Evolutionary conservation across 225 moss, liverwort and hornwort genomes (phyloP).

Genomic region (Ulota crispa): DNA sequence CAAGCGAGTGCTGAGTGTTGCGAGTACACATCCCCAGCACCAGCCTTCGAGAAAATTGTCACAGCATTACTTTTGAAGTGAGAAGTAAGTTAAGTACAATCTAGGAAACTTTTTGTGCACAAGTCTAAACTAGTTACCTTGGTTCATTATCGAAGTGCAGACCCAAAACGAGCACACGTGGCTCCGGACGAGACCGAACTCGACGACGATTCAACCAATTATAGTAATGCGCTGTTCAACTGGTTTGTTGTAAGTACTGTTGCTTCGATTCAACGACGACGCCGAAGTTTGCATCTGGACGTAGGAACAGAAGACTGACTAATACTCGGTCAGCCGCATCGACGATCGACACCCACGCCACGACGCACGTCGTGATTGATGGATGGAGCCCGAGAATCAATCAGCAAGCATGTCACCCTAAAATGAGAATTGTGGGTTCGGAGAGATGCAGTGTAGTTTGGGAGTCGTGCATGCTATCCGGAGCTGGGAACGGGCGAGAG

Average conservation of each 20-base stretch:
- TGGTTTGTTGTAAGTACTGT: background rate
- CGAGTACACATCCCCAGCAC: background rate
- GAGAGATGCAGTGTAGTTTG: background rate
- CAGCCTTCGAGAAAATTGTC: background rate
- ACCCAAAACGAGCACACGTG: background rate
- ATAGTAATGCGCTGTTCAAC: background rate
- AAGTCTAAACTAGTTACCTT: background rate
- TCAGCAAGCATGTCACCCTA: background rate
- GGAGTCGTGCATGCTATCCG: background rate
- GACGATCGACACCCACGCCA: constrained; percentile 5
- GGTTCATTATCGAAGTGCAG: background rate
- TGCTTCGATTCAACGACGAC: background rate
- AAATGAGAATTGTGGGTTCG: background rate
- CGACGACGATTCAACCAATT: background rate
- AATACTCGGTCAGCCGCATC: background rate
- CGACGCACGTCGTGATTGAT: background rate
- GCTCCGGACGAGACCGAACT: background rate
- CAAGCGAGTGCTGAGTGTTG: background rate
- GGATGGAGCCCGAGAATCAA: background rate
- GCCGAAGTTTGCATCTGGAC: background rate
- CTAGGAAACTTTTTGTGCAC: background rate
- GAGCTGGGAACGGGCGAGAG: constrained; percentile 4
- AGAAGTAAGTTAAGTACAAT: background rate
- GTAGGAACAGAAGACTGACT: background rate
- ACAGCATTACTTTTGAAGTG: background rate